These are phyloP conservation scores for Schrenkiella parvula DNA, from an alignment of 345 rosid genomes.

Conservation along the genomic window DNA sequence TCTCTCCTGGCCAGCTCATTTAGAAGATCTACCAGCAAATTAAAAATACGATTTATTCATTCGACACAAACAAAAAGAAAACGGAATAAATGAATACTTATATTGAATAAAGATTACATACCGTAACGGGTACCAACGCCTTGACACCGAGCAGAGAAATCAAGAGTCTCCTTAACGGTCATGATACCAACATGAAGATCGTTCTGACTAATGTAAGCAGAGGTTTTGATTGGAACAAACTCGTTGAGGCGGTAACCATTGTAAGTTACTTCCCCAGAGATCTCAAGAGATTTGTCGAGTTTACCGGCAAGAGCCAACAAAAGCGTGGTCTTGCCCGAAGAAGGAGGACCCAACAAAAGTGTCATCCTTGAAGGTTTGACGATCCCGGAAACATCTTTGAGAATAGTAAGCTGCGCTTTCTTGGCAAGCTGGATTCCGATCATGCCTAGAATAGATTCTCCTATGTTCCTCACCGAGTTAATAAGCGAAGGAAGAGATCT, in stretches of 20 bases:
- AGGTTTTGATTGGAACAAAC: conserved; percentile 71
- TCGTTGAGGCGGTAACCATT: conserved; percentile 60
- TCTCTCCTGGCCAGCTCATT: conserved; percentile 81
- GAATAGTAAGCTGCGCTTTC: conserved; percentile 59
- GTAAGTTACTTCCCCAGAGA: conserved; percentile 56
- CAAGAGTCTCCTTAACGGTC: conserved; percentile 83
- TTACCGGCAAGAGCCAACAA: conserved; percentile 74
- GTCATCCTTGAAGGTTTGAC: conserved; percentile 78
- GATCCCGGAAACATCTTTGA: conserved; percentile 61
- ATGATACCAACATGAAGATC: conserved; percentile 79
- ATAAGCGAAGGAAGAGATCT: conserved; percentile 76
- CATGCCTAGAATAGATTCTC: conserved; percentile 51
- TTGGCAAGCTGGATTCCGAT: conserved; percentile 55
- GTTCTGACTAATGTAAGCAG: conserved; percentile 78
- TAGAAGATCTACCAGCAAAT: conserved; percentile 55
- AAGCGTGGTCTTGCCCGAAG: conserved; percentile 81
- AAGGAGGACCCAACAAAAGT: conserved; percentile 73
- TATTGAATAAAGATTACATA: conserved; percentile 28
- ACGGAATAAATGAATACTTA: not conserved
- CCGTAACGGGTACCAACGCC: conserved; percentile 83
- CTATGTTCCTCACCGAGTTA: conserved; percentile 54
- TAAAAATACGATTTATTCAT: not conserved
- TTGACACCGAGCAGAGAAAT: conserved; percentile 81
- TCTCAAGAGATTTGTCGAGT: conserved; percentile 52
- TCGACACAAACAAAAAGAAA: not conserved